A percentile compares a stretch with the other conserved stretches of the same genome.
Evolutionary conservation across 2,329 filamentous ascomycete species (phyloP).

Genomic region (Eutypa lata): DNA sequence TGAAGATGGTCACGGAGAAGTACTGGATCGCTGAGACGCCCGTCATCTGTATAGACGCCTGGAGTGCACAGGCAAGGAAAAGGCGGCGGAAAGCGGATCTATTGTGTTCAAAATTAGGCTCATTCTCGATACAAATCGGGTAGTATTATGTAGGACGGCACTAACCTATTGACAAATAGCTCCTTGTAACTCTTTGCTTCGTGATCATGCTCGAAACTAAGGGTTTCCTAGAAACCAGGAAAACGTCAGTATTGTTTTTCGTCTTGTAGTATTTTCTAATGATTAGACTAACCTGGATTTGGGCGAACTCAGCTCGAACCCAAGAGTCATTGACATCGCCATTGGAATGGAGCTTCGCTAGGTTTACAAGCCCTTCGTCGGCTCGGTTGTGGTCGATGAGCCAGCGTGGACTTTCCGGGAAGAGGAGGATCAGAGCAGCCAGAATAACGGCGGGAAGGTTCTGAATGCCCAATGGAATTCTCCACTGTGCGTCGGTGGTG

Average conservation of each 20-base stretch:
- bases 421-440: slow-evolving; percentile 61
- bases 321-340: slow-evolving; percentile 64
- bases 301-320: slow-evolving; percentile 69
- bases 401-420: slow-evolving; percentile 73
- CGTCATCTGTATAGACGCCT: slow-evolving; percentile 74
- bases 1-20: slow-evolving; percentile 66
- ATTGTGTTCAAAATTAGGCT: slow-evolving; percentile 7
- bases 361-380: slow-evolving; percentile 62
- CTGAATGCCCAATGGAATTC: slow-evolving; percentile 67
- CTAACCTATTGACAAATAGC: slow-evolving; percentile 57
- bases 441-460: slow-evolving; percentile 63
- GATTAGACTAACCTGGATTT: slow-evolving; percentile 56
- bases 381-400: slow-evolving; percentile 68
- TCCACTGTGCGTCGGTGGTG: slow-evolving; percentile 38
- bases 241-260: background rate
- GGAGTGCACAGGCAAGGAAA: slow-evolving; percentile 65
- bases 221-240: slow-evolving; percentile 31
- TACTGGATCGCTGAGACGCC: slow-evolving; percentile 74
- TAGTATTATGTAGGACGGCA: background rate
- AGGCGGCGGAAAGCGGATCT: slow-evolving; percentile 66
- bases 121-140: background rate
- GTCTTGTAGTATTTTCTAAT: too few relatives aligned
- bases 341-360: slow-evolving; percentile 67
- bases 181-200: slow-evolving; percentile 69
- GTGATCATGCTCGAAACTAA: slow-evolving; percentile 64